These are phyloP conservation scores for Ganoderma lingzhi DNA, from an alignment of 1,284 basidiomycete species.

Conservation along the genomic window DNA sequence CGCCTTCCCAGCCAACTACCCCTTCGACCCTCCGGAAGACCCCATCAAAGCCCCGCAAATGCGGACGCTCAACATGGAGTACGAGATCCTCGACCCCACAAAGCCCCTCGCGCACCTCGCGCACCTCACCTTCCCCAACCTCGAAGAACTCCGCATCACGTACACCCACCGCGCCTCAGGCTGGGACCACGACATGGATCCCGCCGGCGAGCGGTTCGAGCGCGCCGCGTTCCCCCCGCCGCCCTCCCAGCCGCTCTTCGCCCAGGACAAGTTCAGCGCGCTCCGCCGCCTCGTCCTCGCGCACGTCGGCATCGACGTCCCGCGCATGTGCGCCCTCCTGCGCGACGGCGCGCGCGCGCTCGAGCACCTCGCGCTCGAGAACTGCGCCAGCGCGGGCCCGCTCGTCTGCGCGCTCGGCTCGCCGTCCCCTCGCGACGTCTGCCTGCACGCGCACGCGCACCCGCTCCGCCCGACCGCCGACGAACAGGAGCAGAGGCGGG, in stretches of 20 bases:
- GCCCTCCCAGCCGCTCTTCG: neutral
- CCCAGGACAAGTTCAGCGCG: neutral
- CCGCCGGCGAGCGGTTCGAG: neutral
- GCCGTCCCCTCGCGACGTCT: neutral
- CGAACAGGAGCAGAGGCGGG: neutral
- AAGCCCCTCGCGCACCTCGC: neutral
- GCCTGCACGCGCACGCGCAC: neutral
- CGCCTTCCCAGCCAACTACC: neutral
- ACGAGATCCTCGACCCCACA: neutral
- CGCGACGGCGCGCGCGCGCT: neutral
- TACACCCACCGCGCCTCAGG: neutral
- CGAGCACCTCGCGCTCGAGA: neutral
- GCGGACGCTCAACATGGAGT: neutral
- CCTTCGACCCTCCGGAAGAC: neutral
- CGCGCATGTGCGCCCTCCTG: neutral
- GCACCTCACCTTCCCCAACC: neutral
- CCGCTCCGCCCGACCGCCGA: neutral
- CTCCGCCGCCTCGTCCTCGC: neutral
- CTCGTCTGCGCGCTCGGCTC: constrained; percentile 3
- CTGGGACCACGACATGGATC: neutral
- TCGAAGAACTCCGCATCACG: neutral
- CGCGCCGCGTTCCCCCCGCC: neutral
- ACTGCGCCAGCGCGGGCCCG: neutral
- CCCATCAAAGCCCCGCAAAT: neutral
- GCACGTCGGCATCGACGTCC: neutral